phyloP scores from a whole-genome alignment of 2,329 filamentous ascomycete genomes.

The Arthroderma sp. region DNA sequence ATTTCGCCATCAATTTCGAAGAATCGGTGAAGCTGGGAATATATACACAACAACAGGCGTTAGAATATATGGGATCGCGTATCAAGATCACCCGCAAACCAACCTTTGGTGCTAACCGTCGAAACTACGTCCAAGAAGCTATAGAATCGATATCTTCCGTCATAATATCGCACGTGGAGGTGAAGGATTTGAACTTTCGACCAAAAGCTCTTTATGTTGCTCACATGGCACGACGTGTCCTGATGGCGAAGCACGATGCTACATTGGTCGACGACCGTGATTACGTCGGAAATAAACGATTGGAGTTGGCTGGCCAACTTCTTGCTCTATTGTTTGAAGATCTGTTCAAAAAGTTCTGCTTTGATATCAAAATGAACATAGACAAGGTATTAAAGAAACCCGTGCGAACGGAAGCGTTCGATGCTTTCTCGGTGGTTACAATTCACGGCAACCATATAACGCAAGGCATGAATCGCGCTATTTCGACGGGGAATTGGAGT shows the following conservation, averaged over 20 bases:
- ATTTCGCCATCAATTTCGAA: constrained; percentile 91
- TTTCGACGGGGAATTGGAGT: constrained; percentile 95
- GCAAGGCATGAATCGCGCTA: constrained; percentile 84
- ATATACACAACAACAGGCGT: constrained; percentile 84
- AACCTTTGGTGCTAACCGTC: constrained; percentile 44
- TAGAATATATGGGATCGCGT: constrained; percentile 78
- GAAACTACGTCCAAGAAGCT: constrained; percentile 80
- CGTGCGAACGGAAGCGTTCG: constrained; percentile 74
- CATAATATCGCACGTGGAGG: constrained; percentile 86
- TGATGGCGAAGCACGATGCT: constrained; percentile 85
- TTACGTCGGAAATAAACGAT: constrained; percentile 93
- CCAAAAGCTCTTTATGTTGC: constrained; percentile 96
- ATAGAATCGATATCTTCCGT: constrained; percentile 85
- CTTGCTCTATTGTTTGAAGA: constrained; percentile 91
- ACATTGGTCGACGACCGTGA: constrained; percentile 90
- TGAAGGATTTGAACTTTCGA: constrained; percentile 82
- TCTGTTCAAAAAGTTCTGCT: constrained; percentile 89
- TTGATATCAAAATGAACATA: constrained; percentile 79
- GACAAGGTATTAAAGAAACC: constrained; percentile 94
- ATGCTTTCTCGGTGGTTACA: constrained; percentile 71
- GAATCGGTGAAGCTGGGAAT: constrained; percentile 73
- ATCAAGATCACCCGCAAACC: constrained; percentile 72
- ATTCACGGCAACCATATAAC: constrained; percentile 81
- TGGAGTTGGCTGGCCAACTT: constrained; percentile 90
- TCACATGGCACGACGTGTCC: constrained; percentile 89